phyloP scores from a whole-genome alignment of 1,139 yeast genomes.

The Magnusiomyces suaveolens region DNA sequence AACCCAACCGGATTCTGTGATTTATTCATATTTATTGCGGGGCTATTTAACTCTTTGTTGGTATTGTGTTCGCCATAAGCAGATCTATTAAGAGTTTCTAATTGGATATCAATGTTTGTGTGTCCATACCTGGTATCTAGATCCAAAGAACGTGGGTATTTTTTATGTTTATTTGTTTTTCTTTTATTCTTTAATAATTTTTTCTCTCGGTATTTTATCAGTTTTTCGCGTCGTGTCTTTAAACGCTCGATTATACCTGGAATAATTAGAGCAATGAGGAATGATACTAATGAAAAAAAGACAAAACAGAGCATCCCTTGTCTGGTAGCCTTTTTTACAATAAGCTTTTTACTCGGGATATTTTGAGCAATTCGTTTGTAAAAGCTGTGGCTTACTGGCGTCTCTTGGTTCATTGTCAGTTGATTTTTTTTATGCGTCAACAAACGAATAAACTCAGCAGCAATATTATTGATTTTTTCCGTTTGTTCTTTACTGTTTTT shows the following conservation, averaged over 20 bases:
- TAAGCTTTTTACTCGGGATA: slow-evolving; percentile 23
- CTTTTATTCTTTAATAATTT: not conserved
- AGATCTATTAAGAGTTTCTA: slow-evolving; percentile 3
- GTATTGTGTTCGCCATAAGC: not conserved
- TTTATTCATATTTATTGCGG: not conserved
- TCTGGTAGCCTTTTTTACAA: slow-evolving; percentile 32
- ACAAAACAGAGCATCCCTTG: slow-evolving; percentile 34
- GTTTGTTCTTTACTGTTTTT: not conserved
- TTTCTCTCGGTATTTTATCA: not conserved
- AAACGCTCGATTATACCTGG: slow-evolving; percentile 22
- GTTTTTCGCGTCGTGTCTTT: not conserved
- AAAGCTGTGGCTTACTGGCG: not conserved
- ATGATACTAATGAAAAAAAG: slow-evolving; percentile 31
- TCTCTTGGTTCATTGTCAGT: not conserved
- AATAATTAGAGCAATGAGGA: slow-evolving; percentile 28
- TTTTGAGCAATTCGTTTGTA: slow-evolving; percentile 15
- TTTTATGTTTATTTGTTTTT: not conserved
- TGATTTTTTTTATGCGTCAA: not conserved
- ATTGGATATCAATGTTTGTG: slow-evolving; percentile 4
- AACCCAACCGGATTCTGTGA: not conserved
- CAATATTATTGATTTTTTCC: not conserved
- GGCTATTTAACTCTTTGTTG: not conserved
- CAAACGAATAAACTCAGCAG: not conserved
- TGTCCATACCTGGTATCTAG: not conserved
- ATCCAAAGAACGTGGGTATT: not conserved